Evolutionary conservation across 2,329 filamentous ascomycete genomes (phyloP).

Genomic region (Laburnicola sp.): DNA sequence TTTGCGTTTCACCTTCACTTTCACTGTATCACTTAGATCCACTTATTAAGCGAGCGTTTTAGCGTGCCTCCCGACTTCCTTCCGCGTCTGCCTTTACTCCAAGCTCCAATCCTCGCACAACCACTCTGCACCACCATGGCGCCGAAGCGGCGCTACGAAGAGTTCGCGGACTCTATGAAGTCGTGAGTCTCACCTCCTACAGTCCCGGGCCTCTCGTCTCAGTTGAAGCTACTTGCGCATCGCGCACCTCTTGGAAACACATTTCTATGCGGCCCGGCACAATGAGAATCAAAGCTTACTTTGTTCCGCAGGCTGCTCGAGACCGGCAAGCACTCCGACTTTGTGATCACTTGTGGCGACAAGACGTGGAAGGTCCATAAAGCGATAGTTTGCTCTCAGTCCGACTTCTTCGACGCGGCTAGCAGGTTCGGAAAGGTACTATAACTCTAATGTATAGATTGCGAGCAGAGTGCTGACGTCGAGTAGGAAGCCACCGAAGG

Average conservation of each 20-base stretch:
- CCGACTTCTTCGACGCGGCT: conserved; percentile 8
- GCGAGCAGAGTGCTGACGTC: background rate
- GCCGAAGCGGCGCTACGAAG: background rate
- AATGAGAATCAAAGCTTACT: background rate
- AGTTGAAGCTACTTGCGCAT: too few relatives aligned
- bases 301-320: conserved; percentile 2
- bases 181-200: background rate
- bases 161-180: conserved; percentile 2
- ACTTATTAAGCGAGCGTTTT: too few relatives aligned
- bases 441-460: background rate
- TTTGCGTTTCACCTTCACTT: too few relatives aligned
- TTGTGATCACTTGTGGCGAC: conserved; percentile 14
- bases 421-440: conserved; percentile 10
- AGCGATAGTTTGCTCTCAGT: conserved; percentile 10
- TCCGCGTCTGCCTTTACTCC: too few relatives aligned
- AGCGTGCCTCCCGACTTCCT: too few relatives aligned
- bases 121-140: background rate
- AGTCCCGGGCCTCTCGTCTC: too few relatives aligned
- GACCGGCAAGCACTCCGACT: conserved; percentile 16
- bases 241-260: too few relatives aligned
- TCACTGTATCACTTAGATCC: too few relatives aligned
- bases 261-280: too few relatives aligned
- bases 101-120: too few relatives aligned
- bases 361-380: conserved; percentile 15
- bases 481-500: conserved; percentile 8